Evolutionary conservation across 345 rosid genomes (phyloP).

Genomic region (Lepidium africanum): DNA sequence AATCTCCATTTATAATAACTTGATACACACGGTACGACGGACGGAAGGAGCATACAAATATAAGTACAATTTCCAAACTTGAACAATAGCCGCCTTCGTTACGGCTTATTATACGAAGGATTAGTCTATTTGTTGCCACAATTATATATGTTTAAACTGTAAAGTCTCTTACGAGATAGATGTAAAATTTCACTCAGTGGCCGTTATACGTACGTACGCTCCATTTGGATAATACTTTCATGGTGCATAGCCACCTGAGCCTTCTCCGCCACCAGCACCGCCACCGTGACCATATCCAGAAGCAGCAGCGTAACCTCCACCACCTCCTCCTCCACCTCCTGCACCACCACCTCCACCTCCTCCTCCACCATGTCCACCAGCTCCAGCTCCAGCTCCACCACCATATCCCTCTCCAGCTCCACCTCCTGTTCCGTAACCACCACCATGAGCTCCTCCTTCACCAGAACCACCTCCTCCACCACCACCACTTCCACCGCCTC

Average conservation of each 20-base stretch:
- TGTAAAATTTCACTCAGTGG: neutral
- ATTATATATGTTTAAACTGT: neutral
- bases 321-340: slow-evolving; percentile 31
- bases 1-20: slow-evolving; percentile 1
- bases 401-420: slow-evolving; percentile 33
- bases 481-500: slow-evolving; percentile 24
- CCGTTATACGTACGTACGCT: neutral
- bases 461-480: slow-evolving; percentile 30
- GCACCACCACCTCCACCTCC: slow-evolving; percentile 28
- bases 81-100: slow-evolving; percentile 11
- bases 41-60: slow-evolving; percentile 12
- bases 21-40: slow-evolving; percentile 5
- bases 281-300: slow-evolving; percentile 23
- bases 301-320: slow-evolving; percentile 27
- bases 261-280: slow-evolving; percentile 29
- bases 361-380: slow-evolving; percentile 28
- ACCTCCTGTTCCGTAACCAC: slow-evolving; percentile 26
- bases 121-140: neutral
- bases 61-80: neutral
- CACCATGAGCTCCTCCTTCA: slow-evolving; percentile 24
- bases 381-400: slow-evolving; percentile 25
- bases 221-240: neutral
- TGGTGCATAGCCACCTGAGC: slow-evolving; percentile 19
- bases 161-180: neutral
- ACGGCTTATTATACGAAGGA: slow-evolving; percentile 15